Conservation (phyloP, 345 rosid genomes). For the Litchi chinensis region DNA sequence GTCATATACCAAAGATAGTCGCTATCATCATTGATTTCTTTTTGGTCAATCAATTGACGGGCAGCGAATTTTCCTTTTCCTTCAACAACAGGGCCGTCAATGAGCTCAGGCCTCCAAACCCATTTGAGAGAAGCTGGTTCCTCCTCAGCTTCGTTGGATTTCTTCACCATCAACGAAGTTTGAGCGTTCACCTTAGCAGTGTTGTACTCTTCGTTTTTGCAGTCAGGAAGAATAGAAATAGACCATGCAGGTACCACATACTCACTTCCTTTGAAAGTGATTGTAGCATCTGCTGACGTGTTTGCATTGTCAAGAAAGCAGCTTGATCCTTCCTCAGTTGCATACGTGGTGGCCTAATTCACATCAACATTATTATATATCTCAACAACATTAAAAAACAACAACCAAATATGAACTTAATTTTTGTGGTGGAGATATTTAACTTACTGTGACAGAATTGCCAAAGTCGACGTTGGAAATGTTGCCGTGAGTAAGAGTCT, state of each 20-base stretch:
- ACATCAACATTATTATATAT: background rate
- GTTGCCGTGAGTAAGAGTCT: conserved; percentile 55
- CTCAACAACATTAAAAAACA: background rate
- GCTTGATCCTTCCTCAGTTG: conserved; percentile 38
- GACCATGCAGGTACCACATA: conserved; percentile 70
- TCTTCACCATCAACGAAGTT: conserved; percentile 46
- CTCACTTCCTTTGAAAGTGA: conserved; percentile 46
- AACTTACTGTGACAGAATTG: conserved; percentile 41
- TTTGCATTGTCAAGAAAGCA: conserved; percentile 66
- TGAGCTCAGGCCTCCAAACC: conserved; percentile 64
- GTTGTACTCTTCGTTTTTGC: conserved; percentile 53
- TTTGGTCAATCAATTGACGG: conserved; percentile 55
- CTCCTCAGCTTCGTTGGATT: conserved; percentile 32
- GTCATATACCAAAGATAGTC: conserved; percentile 82
- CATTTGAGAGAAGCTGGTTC: conserved; percentile 42
- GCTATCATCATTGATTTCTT: conserved; percentile 45
- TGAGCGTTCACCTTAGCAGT: conserved; percentile 73
- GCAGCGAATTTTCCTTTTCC: conserved; percentile 39
- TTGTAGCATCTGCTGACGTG: conserved; percentile 35
- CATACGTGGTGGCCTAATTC: conserved; percentile 48
- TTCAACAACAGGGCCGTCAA: conserved; percentile 24
- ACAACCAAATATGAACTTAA: background rate
- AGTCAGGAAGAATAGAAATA: conserved; percentile 67
- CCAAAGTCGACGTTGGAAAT: conserved; percentile 37
- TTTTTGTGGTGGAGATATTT: background rate